Evolutionary conservation across 768 basidiomycete genomes (phyloP).

Genomic region (Boletus pseudopeckii): DNA sequence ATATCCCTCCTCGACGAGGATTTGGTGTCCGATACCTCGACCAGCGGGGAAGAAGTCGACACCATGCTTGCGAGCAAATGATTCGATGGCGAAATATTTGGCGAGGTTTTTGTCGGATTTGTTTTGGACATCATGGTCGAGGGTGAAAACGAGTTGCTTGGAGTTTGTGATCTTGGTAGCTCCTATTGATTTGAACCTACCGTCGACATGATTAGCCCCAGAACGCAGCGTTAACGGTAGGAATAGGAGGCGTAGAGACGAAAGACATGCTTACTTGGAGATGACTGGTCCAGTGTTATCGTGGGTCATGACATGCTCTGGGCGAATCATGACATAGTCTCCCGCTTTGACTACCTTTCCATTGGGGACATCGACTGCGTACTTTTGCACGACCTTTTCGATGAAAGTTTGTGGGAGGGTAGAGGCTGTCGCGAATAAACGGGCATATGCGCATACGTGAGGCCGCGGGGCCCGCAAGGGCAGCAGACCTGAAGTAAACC

Average conservation of each 20-base stretch:
- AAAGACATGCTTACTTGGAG: slow-evolving; percentile 65
- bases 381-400: slow-evolving; percentile 97
- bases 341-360: slow-evolving; percentile 85
- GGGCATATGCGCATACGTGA: background rate
- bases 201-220: background rate
- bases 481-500: slow-evolving; percentile 7
- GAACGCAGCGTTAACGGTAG: background rate
- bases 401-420: slow-evolving; percentile 79
- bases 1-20: slow-evolving; percentile 97
- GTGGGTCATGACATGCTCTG: slow-evolving; percentile 97
- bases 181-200: slow-evolving; percentile 91
- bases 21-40: slow-evolving; percentile 95
- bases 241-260: background rate
- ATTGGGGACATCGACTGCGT: slow-evolving; percentile 83
- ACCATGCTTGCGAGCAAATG: slow-evolving; percentile 78
- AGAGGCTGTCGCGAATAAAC: slow-evolving; percentile 34
- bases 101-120: slow-evolving; percentile 82
- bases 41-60: slow-evolving; percentile 98
- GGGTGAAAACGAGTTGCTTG: slow-evolving; percentile 87
- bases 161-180: slow-evolving; percentile 80
- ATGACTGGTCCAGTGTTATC: slow-evolving; percentile 99
- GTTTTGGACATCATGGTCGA: slow-evolving; percentile 99
- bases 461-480: slow-evolving; percentile 3
- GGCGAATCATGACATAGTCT: slow-evolving; percentile 99
- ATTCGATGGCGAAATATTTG: slow-evolving; percentile 91